Conservation (phyloP, 2,329 filamentous ascomycete species). For the Alternaria sp. region DNA sequence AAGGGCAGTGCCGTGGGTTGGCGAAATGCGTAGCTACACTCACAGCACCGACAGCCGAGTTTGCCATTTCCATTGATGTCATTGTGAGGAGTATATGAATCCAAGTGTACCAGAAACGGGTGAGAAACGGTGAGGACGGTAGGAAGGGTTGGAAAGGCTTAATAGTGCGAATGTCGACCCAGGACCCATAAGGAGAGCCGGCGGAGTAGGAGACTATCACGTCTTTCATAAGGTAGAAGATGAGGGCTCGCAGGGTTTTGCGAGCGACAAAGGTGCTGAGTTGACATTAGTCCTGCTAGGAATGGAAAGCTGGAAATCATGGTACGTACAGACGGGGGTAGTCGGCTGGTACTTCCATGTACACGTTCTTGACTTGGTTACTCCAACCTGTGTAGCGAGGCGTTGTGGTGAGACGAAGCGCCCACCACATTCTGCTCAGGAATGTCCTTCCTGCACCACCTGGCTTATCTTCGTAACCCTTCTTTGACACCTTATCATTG, state of each 20-base stretch:
- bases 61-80: conserved; percentile 24
- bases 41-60: conserved; percentile 18
- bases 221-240: conserved; percentile 28
- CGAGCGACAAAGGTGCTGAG: conserved; percentile 32
- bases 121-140: conserved; percentile 13
- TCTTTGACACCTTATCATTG: conserved; percentile 3
- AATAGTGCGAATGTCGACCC: conserved; percentile 21
- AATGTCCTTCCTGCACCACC: conserved; percentile 13
- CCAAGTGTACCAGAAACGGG: conserved; percentile 27
- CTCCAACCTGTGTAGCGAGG: conserved; percentile 38
- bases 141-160: conserved; percentile 13
- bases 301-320: not conserved
- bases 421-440: conserved; percentile 35
- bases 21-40: conserved; percentile 28
- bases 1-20: conserved; percentile 37
- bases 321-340: conserved; percentile 33
- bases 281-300: not conserved
- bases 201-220: conserved; percentile 26
- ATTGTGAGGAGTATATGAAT: conserved; percentile 32
- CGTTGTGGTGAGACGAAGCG: conserved; percentile 18
- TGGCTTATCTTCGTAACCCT: not conserved
- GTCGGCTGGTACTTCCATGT: conserved; percentile 21
- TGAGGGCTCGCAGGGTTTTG: conserved; percentile 19
- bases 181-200: conserved; percentile 32
- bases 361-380: conserved; percentile 39